Conservation (phyloP, 2,329 filamentous ascomycete genomes). For the Alternaria gaisen region DNA sequence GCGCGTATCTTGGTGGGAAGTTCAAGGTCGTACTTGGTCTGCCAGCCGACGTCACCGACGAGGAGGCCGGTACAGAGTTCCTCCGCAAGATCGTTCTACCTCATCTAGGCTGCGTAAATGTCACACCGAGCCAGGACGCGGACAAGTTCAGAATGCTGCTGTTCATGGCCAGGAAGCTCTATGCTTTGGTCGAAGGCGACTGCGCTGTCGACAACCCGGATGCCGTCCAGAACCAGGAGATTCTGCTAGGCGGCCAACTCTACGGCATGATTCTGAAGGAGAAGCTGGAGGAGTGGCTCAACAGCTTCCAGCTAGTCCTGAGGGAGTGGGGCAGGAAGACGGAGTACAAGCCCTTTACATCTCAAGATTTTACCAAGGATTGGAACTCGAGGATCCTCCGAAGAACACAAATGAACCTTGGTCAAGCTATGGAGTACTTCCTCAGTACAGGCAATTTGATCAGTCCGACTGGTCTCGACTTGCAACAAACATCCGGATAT, state of each 20-base stretch:
- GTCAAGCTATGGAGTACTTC: constrained; percentile 90
- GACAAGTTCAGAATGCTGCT: constrained; percentile 95
- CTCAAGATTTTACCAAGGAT: constrained; percentile 77
- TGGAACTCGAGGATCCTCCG: constrained; percentile 81
- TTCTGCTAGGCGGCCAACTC: constrained; percentile 89
- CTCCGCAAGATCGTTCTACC: constrained; percentile 88
- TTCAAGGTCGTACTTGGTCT: constrained; percentile 89
- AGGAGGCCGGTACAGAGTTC: constrained; percentile 91
- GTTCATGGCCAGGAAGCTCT: constrained; percentile 97
- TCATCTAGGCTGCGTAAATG: constrained; percentile 85
- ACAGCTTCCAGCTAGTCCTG: constrained; percentile 64
- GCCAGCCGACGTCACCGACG: constrained; percentile 82
- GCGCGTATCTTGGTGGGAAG: constrained; percentile 87
- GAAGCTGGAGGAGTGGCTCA: constrained; percentile 86
- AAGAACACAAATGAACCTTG: constrained; percentile 87
- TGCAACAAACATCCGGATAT: constrained; percentile 94
- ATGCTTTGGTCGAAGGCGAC: constrained; percentile 89
- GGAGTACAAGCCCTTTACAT: constrained; percentile 70
- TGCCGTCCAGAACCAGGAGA: constrained; percentile 94
- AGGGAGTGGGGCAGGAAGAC: constrained; percentile 65
- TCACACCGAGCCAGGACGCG: constrained; percentile 81
- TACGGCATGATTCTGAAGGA: constrained; percentile 98
- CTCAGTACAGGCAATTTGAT: constrained; percentile 93
- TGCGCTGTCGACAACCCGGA: constrained; percentile 96
- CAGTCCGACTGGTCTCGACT: constrained; percentile 88